A percentile compares a stretch with the other conserved stretches of the same genome.
Evolutionary conservation across 176 grass and related monocot species (phyloP).

Genomic region (Rhynchospora tenuis): DNA sequence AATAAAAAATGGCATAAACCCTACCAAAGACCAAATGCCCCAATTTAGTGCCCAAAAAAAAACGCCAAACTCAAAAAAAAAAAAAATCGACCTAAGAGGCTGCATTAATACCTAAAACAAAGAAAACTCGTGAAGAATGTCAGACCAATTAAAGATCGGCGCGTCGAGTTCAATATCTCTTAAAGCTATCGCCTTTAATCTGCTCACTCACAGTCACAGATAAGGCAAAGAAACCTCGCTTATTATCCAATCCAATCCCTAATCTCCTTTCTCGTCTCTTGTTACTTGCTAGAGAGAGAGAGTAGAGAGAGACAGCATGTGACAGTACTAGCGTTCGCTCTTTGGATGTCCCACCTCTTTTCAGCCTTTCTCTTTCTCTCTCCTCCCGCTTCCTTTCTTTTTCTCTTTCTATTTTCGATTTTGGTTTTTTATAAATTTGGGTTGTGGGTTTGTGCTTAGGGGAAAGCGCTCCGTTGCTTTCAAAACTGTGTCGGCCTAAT

Average conservation of each 20-base stretch:
- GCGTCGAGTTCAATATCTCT: conserved; percentile 11
- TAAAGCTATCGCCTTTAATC: background rate
- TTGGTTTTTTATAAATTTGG: background rate
- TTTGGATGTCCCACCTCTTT: conserved; percentile 20
- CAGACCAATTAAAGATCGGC: conserved; percentile 32
- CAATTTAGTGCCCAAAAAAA: background rate
- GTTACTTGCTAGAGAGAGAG: background rate
- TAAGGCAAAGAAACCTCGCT: background rate
- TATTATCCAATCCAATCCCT: background rate
- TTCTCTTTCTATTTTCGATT: conserved; percentile 24
- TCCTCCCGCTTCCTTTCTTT: background rate
- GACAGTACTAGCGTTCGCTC: background rate
- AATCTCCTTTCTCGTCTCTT: conserved; percentile 5
- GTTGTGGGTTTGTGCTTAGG: background rate
- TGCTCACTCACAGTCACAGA: too few species aligned
- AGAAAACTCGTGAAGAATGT: conserved; percentile 36
- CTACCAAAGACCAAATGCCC: conserved; percentile 16
- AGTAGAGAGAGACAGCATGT: conserved; percentile 28
- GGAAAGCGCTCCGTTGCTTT: background rate
- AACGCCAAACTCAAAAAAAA: conserved; percentile 15
- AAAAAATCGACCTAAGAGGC: conserved; percentile 21
- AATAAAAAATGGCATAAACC: conserved; percentile 14
- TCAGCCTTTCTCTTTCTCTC: conserved; percentile 20
- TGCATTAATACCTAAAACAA: conserved; percentile 49
- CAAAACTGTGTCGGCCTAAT: conserved; percentile 8